Evolutionary conservation across 2,329 filamentous ascomycete genomes (phyloP).

Genomic region (Colletotrichum paranaense): DNA sequence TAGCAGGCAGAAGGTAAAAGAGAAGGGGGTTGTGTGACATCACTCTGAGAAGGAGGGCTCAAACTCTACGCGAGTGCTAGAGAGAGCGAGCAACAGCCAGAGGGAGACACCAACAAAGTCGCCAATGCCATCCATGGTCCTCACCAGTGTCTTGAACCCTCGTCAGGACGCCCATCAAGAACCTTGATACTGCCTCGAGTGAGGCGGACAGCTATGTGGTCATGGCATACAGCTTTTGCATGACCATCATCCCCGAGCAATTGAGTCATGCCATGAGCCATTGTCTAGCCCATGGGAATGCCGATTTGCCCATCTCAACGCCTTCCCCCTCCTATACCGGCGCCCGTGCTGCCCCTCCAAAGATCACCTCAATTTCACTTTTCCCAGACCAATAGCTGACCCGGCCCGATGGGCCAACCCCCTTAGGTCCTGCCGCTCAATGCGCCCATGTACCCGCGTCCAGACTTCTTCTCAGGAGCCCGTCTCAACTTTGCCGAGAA

Average conservation of each 20-base stretch:
- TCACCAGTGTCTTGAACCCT: slow-evolving; percentile 34
- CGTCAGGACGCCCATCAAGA: slow-evolving; percentile 12
- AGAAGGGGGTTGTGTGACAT: slow-evolving; percentile 14
- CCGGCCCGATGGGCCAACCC: not conserved
- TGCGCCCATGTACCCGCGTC: slow-evolving; percentile 84
- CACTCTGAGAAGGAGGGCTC: slow-evolving; percentile 4
- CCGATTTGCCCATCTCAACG: not conserved
- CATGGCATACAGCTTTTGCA: slow-evolving; percentile 12
- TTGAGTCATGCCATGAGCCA: slow-evolving; percentile 24
- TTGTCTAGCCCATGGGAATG: not conserved
- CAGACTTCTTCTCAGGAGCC: slow-evolving; percentile 84
- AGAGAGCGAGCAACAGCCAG: not conserved
- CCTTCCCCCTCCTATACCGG: not conserved
- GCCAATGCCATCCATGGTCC: slow-evolving; percentile 13
- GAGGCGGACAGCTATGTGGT: slow-evolving; percentile 12
- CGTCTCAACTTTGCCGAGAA: slow-evolving; percentile 96
- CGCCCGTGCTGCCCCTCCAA: not conserved
- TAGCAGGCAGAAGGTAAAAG: not conserved
- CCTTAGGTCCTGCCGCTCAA: slow-evolving; percentile 74
- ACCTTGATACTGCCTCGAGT: slow-evolving; percentile 9
- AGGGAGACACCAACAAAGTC: not conserved
- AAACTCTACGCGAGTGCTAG: slow-evolving; percentile 29
- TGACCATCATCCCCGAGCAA: slow-evolving; percentile 4
- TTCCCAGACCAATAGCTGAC: slow-evolving; percentile 21
- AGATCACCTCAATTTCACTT: not conserved